A percentile compares a stretch with the other conserved stretches of the same genome.
phyloP scores from a whole-genome alignment of 306 rosid genomes.

The Castanea sativa region DNA sequence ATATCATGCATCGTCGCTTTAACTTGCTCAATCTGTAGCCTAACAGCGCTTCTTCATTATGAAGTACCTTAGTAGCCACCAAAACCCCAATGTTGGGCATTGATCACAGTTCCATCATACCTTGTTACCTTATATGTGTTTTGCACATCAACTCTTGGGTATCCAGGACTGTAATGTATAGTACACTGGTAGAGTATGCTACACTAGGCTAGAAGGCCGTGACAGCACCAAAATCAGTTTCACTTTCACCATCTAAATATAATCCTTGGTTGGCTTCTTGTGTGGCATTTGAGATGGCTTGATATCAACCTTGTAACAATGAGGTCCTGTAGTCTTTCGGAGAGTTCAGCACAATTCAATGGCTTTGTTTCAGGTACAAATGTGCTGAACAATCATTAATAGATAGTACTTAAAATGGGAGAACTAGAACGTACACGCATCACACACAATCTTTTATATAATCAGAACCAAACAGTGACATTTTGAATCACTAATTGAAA shows the following conservation, averaged over 20 bases:
- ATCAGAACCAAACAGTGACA: neutral
- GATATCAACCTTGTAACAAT: constrained; percentile 61
- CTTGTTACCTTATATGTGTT: constrained; percentile 84
- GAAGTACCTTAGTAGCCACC: constrained; percentile 68
- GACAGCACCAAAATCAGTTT: constrained; percentile 62
- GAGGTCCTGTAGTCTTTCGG: constrained; percentile 56
- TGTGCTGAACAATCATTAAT: constrained; percentile 54
- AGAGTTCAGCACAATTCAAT: constrained; percentile 49
- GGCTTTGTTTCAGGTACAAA: constrained; percentile 63
- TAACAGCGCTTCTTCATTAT: constrained; percentile 71
- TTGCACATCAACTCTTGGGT: constrained; percentile 64
- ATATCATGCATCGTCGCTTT: constrained; percentile 70
- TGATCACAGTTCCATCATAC: constrained; percentile 76
- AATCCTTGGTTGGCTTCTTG: constrained; percentile 73
- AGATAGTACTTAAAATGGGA: constrained; percentile 27
- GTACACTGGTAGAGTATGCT: constrained; percentile 66
- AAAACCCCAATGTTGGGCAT: constrained; percentile 85
- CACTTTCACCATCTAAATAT: constrained; percentile 52
- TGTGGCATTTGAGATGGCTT: constrained; percentile 71
- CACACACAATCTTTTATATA: neutral
- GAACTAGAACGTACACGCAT: constrained; percentile 4
- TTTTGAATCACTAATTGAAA: neutral
- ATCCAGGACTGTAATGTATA: constrained; percentile 81
- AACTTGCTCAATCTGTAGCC: constrained; percentile 86
- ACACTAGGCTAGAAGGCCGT: constrained; percentile 81